Conservation (phyloP, 441 rosid genomes). For the Omphalea diandra region DNA sequence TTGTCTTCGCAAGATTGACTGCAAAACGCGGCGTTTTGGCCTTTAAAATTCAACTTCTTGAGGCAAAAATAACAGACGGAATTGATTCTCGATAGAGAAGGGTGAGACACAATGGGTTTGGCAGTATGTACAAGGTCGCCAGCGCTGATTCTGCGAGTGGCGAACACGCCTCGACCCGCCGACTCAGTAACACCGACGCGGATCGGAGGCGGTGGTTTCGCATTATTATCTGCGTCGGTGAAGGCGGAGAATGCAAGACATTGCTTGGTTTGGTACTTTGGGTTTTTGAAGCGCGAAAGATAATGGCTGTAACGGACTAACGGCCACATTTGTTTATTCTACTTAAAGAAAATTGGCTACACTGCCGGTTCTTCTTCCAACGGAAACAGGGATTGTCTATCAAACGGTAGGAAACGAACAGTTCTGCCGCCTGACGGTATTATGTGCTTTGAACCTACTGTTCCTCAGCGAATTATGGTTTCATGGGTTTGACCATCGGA, state of each 20-base stretch:
- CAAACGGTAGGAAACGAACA: too few relatives aligned
- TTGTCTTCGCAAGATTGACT: slow-evolving; percentile 45
- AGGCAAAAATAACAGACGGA: slow-evolving; percentile 74
- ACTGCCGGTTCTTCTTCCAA: too few relatives aligned
- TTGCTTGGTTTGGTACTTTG: slow-evolving; percentile 23
- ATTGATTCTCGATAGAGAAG: slow-evolving; percentile 41
- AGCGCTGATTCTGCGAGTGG: slow-evolving; percentile 55
- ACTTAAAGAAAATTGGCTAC: too few relatives aligned
- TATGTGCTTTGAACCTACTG: too few relatives aligned
- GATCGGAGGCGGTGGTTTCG: slow-evolving; percentile 58
- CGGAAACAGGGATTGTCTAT: too few relatives aligned
- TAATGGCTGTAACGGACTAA: slow-evolving; percentile 26
- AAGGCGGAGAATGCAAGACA: slow-evolving; percentile 7
- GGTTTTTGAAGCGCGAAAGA: slow-evolving; percentile 25
- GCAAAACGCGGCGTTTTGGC: slow-evolving; percentile 48
- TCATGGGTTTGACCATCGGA: too few relatives aligned
- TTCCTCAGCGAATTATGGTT: too few relatives aligned
- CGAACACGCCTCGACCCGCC: slow-evolving; percentile 84
- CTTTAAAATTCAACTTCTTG: slow-evolving; percentile 34
- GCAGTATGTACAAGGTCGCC: slow-evolving; percentile 87
- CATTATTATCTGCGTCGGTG: slow-evolving; percentile 22
- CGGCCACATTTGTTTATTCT: slow-evolving; percentile 9
- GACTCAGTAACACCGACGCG: slow-evolving; percentile 65
- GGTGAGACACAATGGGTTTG: slow-evolving; percentile 53
- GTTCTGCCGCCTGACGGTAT: too few relatives aligned